These are phyloP conservation scores for Metschnikowia henanensis DNA, from an alignment of 805 yeast species.

Conservation along the genomic window DNA sequence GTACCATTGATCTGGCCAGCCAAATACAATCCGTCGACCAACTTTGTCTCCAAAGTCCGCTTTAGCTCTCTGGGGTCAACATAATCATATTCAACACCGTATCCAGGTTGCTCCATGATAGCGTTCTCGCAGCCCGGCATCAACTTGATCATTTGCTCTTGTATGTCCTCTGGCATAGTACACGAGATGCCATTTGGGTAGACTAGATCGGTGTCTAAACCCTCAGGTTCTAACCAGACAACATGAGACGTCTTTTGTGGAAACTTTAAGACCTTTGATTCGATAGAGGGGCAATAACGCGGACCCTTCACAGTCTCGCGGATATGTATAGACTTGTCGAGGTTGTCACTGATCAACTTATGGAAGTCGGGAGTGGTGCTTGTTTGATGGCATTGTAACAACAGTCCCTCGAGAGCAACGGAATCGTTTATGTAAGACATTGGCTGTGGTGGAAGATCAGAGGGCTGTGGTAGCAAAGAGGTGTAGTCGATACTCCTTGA, in stretches of 20 bases:
- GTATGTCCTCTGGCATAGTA: conserved; percentile 95
- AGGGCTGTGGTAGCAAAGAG: conserved; percentile 65
- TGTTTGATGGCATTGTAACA: conserved; percentile 75
- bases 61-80: conserved; percentile 89
- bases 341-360: conserved; percentile 61
- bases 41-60: conserved; percentile 77
- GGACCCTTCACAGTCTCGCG: conserved; percentile 96
- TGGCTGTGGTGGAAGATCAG: conserved; percentile 85
- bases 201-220: conserved; percentile 78
- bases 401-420: conserved; percentile 57
- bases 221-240: conserved; percentile 97
- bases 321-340: conserved; percentile 85
- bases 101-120: conserved; percentile 90
- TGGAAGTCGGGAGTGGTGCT: conserved; percentile 76
- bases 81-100: conserved; percentile 98
- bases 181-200: conserved; percentile 97
- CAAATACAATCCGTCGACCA: conserved; percentile 71
- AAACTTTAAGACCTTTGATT: conserved; percentile 81
- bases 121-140: conserved; percentile 91
- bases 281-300: conserved; percentile 95
- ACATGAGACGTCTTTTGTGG: conserved; percentile 73
- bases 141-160: conserved; percentile 65
- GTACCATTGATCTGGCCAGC: conserved; percentile 99
- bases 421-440: conserved; percentile 81
- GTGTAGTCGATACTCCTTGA: conserved; percentile 68